Evolutionary conservation across 371 early-diverging fungal genomes (phyloP).

Genomic region (Lichtheimia ornata): DNA sequence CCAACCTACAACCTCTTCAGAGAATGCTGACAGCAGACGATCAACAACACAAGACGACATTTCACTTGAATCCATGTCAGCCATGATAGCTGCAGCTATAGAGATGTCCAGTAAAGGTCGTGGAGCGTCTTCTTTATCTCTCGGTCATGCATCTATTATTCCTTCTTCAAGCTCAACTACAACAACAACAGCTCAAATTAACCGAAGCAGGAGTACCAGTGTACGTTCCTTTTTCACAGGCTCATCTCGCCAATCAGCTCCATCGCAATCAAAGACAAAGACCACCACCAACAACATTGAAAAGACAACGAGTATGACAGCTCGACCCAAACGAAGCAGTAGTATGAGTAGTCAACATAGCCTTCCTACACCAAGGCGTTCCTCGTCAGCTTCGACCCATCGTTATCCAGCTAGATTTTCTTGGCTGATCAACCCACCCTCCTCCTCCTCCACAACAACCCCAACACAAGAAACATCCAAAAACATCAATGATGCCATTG

Average conservation of each 20-base stretch:
- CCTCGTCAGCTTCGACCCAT: slow-evolving; percentile 13
- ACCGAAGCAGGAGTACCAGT: slow-evolving; percentile 6
- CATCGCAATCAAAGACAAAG: slow-evolving; percentile 4
- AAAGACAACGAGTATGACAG: not conserved
- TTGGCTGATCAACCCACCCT: slow-evolving; percentile 10
- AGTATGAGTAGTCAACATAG: slow-evolving; percentile 11
- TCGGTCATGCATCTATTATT: slow-evolving; percentile 49
- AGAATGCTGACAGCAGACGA: too few relatives aligned
- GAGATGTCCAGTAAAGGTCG: slow-evolving; percentile 34
- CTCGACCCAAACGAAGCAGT: slow-evolving; percentile 17
- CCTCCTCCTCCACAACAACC: not conserved
- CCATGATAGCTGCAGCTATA: slow-evolving; percentile 49
- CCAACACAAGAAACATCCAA: not conserved
- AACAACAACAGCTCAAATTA: not conserved
- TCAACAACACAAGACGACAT: not conserved
- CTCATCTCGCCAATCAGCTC: slow-evolving; percentile 6
- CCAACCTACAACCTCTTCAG: too few relatives aligned
- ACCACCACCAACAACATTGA: not conserved
- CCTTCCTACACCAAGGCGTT: slow-evolving; percentile 5
- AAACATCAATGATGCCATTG: too few relatives aligned
- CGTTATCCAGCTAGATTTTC: slow-evolving; percentile 20
- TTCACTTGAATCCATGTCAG: slow-evolving; percentile 44
- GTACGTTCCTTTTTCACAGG: slow-evolving; percentile 4
- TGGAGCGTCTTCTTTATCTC: slow-evolving; percentile 36
- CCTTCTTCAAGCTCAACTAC: slow-evolving; percentile 9